Evolutionary conservation across 164 flowering plant genomes (phyloP).

Genomic region (Paratinospora sagittata): DNA sequence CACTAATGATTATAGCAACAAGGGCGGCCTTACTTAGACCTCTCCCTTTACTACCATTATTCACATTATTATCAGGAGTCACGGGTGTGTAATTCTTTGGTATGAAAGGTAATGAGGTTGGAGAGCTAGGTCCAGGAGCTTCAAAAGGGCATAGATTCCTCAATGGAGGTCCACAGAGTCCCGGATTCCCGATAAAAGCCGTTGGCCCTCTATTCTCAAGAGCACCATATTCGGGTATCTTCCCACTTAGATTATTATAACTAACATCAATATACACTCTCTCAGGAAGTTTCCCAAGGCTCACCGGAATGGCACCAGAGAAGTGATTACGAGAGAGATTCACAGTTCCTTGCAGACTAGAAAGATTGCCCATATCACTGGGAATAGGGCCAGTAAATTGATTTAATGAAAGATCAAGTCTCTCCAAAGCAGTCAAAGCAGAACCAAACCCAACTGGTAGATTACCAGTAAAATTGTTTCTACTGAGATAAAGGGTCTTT

Average conservation of each 20-base stretch:
- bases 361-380: slow-evolving; percentile 61
- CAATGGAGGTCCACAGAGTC: slow-evolving; percentile 94
- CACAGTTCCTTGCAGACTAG: slow-evolving; percentile 68
- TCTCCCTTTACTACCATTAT: slow-evolving; percentile 25
- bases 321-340: slow-evolving; percentile 82
- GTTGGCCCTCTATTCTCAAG: slow-evolving; percentile 92
- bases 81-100: slow-evolving; percentile 45
- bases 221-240: slow-evolving; percentile 88
- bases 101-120: slow-evolving; percentile 59
- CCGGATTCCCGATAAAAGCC: slow-evolving; percentile 80
- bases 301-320: slow-evolving; percentile 64
- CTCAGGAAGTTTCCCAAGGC: slow-evolving; percentile 83
- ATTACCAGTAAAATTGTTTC: slow-evolving; percentile 68
- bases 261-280: slow-evolving; percentile 90
- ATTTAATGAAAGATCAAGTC: slow-evolving; percentile 75
- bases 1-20: slow-evolving; percentile 58
- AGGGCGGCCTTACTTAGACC: slow-evolving; percentile 57
- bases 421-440: slow-evolving; percentile 51
- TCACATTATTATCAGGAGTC: slow-evolving; percentile 12
- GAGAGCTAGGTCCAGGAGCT: slow-evolving; percentile 28
- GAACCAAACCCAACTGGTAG: slow-evolving; percentile 70
- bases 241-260: slow-evolving; percentile 74
- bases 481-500: slow-evolving; percentile 51
- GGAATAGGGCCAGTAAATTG: slow-evolving; percentile 70
- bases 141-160: slow-evolving; percentile 56